phyloP scores from a whole-genome alignment of 768 basidiomycete species.

The Trametes cinnabarina region DNA sequence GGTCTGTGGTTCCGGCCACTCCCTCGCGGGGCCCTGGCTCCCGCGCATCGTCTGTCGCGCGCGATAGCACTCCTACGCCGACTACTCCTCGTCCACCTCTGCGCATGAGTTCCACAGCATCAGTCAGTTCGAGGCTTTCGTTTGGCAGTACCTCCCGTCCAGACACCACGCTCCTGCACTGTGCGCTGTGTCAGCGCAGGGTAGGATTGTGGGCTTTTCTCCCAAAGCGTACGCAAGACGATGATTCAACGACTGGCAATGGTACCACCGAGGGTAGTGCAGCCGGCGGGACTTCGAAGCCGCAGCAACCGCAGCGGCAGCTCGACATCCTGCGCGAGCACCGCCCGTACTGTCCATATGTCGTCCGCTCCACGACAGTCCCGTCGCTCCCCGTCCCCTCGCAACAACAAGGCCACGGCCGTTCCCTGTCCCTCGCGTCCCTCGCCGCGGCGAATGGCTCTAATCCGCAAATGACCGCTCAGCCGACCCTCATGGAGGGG shows the following conservation, averaged over 20 bases:
- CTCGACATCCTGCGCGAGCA: constrained; percentile 82
- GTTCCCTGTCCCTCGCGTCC: constrained; percentile 29
- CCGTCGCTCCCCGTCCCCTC: constrained; percentile 44
- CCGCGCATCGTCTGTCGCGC: constrained; percentile 33
- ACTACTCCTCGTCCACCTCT: constrained; percentile 24
- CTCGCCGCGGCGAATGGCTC: constrained; percentile 29
- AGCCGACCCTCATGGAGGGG: constrained; percentile 54
- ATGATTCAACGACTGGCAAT: constrained; percentile 5
- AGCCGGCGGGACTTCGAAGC: constrained; percentile 17
- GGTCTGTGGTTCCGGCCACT: constrained; percentile 26
- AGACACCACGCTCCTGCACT: constrained; percentile 58
- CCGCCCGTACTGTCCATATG: constrained; percentile 83
- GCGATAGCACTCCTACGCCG: constrained; percentile 20
- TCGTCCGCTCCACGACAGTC: constrained; percentile 64
- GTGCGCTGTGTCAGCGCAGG: constrained; percentile 71
- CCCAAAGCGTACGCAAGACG: constrained; percentile 14
- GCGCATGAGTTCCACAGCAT: not conserved
- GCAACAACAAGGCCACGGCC: constrained; percentile 11
- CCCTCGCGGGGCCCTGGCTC: constrained; percentile 34
- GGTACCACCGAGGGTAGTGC: not conserved
- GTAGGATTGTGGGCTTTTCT: constrained; percentile 77
- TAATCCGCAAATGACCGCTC: constrained; percentile 31
- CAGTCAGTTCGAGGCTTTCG: constrained; percentile 1
- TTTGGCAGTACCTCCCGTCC: constrained; percentile 17
- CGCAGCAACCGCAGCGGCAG: constrained; percentile 40